phyloP scores from a whole-genome alignment of 805 yeast species.

The Komagataella pseudopastoris region DNA sequence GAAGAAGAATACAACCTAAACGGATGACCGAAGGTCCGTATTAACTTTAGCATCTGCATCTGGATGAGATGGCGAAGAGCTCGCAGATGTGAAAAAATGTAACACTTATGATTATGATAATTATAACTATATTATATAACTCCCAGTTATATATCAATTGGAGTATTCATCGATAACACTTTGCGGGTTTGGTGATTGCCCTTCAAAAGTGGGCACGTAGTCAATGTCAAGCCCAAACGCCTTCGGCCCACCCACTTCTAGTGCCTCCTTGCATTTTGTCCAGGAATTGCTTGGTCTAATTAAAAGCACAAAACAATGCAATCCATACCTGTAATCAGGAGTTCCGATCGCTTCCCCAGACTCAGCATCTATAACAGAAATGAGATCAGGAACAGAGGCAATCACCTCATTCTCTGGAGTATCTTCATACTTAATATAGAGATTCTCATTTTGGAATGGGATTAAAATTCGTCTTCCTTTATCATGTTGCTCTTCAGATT shows the following conservation, averaged over 20 bases:
- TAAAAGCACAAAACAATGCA: slow-evolving; percentile 27
- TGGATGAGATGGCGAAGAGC: neutral
- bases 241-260: slow-evolving; percentile 27
- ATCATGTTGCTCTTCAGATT: slow-evolving; percentile 5
- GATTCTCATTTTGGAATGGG: slow-evolving; percentile 36
- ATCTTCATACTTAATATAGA: slow-evolving; percentile 16
- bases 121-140: slow-evolving; percentile 2
- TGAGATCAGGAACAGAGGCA: slow-evolving; percentile 31
- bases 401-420: slow-evolving; percentile 15
- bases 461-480: slow-evolving; percentile 14
- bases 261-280: slow-evolving; percentile 21
- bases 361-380: slow-evolving; percentile 26
- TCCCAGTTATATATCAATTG: neutral
- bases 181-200: slow-evolving; percentile 11
- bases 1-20: neutral
- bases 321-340: slow-evolving; percentile 32
- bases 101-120: neutral
- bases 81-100: neutral
- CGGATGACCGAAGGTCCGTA: neutral
- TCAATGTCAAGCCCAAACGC: slow-evolving; percentile 21
- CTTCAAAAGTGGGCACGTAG: slow-evolving; percentile 16
- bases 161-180: slow-evolving; percentile 25
- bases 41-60: neutral
- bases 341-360: slow-evolving; percentile 34
- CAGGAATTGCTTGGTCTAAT: slow-evolving; percentile 23